Evolutionary conservation across 225 moss, liverwort and hornwort genomes (phyloP).

Genomic region (Pseudisothecium myosuroides): DNA sequence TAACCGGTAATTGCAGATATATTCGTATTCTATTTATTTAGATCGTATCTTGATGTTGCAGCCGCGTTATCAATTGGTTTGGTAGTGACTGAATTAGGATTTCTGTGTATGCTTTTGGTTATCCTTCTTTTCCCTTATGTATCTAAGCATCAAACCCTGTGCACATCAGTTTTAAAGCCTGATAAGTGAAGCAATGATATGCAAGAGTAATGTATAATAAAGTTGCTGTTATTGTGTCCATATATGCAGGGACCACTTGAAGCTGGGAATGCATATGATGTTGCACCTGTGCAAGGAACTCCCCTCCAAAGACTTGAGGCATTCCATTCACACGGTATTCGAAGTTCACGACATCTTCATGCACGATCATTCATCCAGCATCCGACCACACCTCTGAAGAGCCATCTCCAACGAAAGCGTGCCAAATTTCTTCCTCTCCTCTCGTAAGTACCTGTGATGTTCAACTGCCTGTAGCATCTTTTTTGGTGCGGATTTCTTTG

Average conservation of each 20-base stretch:
- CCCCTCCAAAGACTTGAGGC: conserved; percentile 18
- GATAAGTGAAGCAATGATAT: neutral
- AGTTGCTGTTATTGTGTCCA: neutral
- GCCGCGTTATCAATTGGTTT: neutral
- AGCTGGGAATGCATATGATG: neutral
- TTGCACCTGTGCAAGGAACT: conserved; percentile 13
- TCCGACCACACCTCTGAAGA: conserved; percentile 39
- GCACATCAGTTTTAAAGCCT: neutral
- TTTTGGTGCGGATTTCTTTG: neutral
- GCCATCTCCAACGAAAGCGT: conserved; percentile 63
- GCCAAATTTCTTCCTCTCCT: conserved; percentile 52
- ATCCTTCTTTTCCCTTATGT: neutral
- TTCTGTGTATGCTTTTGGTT: neutral
- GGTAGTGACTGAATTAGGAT: neutral
- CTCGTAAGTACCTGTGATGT: conserved; percentile 33
- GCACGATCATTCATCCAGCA: conserved; percentile 16
- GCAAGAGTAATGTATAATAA: neutral
- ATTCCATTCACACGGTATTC: conserved; percentile 5
- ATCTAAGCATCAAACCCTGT: neutral
- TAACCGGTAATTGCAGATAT: neutral
- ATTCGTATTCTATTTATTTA: neutral
- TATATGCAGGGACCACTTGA: conserved; percentile 1
- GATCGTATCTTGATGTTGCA: neutral
- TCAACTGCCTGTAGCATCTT: neutral
- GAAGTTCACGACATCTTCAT: conserved; percentile 1